Evolutionary conservation across 140 eudicot species (phyloP).

Genomic region (Stevia rebaudiana): DNA sequence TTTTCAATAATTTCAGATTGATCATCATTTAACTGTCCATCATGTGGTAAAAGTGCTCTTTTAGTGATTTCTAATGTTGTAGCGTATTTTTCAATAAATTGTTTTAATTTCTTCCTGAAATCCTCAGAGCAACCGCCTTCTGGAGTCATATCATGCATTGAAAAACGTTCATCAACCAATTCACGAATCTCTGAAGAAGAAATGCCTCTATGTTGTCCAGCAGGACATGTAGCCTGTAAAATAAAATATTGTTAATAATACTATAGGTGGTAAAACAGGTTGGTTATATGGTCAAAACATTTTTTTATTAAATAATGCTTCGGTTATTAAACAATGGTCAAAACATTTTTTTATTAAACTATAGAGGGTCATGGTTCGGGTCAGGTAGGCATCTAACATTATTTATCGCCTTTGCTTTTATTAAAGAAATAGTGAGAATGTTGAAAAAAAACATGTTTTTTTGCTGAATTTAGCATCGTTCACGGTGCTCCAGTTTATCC

Average conservation of each 20-base stretch:
- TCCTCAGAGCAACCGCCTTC: constrained; percentile 68
- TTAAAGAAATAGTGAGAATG: too few species aligned
- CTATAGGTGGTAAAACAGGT: not conserved
- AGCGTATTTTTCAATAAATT: constrained; percentile 38
- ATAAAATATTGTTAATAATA: constrained; percentile 6
- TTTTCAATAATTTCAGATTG: constrained; percentile 33
- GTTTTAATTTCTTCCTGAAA: constrained; percentile 37
- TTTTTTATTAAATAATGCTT: too few species aligned
- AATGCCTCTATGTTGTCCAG: constrained; percentile 43
- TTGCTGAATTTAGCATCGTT: too few species aligned
- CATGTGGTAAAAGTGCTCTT: constrained; percentile 35
- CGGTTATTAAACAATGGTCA: too few species aligned
- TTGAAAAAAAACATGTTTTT: too few species aligned
- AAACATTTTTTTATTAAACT: too few species aligned
- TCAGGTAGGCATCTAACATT: too few species aligned
- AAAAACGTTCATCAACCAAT: constrained; percentile 38
- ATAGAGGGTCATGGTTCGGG: too few species aligned
- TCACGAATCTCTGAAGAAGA: constrained; percentile 48
- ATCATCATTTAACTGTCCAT: constrained; percentile 26
- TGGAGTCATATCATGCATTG: constrained; percentile 48
- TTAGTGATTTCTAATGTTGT: constrained; percentile 30
- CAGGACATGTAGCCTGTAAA: constrained; percentile 85
- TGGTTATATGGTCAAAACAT: not conserved
- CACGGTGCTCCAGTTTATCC: too few species aligned
- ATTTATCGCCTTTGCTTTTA: too few species aligned